phyloP scores from a whole-genome alignment of 2,329 filamentous ascomycete genomes.

The Sphaceloma murrayae region DNA sequence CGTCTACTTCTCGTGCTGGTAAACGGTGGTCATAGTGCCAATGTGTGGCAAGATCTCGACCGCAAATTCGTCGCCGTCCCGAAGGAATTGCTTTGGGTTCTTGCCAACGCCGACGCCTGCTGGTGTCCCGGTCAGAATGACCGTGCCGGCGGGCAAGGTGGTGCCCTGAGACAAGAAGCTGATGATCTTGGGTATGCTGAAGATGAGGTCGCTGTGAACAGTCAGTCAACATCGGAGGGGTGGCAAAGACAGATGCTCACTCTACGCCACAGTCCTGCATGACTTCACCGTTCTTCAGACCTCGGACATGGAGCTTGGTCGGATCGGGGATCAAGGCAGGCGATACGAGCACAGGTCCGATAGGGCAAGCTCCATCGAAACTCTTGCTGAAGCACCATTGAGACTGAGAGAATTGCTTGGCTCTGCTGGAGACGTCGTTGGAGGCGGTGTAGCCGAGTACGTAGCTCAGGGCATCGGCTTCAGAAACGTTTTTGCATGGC shows the following conservation, averaged over 20 bases:
- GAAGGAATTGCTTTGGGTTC: conserved; percentile 34
- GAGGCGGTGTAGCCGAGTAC: conserved; percentile 54
- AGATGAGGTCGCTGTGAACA: conserved; percentile 43
- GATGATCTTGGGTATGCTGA: conserved; percentile 40
- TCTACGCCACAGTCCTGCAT: conserved; percentile 41
- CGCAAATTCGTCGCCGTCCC: conserved; percentile 39
- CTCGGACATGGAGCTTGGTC: conserved; percentile 41
- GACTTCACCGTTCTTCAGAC: conserved; percentile 38
- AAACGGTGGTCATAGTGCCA: conserved; percentile 40
- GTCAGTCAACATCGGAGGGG: conserved; percentile 14
- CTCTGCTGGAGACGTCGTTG: conserved; percentile 55
- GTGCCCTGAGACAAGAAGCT: conserved; percentile 35
- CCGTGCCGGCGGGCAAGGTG: conserved; percentile 34
- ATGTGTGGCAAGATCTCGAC: conserved; percentile 42
- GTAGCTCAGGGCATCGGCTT: conserved; percentile 48
- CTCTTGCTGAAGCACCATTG: conserved; percentile 53
- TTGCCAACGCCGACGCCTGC: conserved; percentile 35
- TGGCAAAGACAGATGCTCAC: conserved; percentile 25
- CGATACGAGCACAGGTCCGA: conserved; percentile 31
- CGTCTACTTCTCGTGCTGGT: conserved; percentile 26
- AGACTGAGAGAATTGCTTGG: conserved; percentile 44
- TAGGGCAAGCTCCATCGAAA: conserved; percentile 48
- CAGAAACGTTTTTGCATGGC: conserved; percentile 46
- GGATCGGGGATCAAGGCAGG: conserved; percentile 24
- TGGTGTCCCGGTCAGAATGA: conserved; percentile 38